Evolutionary conservation across 2,329 filamentous ascomycete genomes (phyloP), one percentile per base, ranked within the genome.

Genomic region (Neopestalotiopsis rosae): DNA sequence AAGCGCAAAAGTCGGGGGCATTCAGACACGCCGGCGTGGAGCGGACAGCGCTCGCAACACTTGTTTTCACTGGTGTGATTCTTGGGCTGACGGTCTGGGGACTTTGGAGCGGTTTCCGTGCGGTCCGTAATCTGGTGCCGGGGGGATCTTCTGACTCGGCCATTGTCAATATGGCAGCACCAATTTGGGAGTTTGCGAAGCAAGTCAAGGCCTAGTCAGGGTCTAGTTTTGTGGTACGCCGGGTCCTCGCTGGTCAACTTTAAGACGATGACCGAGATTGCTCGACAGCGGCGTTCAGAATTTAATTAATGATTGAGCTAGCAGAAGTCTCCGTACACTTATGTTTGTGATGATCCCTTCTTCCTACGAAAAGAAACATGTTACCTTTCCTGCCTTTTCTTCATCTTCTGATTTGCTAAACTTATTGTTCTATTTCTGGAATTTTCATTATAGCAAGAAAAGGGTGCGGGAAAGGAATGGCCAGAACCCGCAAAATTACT

Each of bases 21-120:
- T 74, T 75, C 49, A 76, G 75, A 45, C 79, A 66, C 4, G 9
- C 78, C 5, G 78, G 78, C 17, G 76, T 86, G 14, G 76, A 77
- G 69, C 73, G 72, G 57, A 73, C 70, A 17, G 74, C 74, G 4
- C 66, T 78, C 14, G 1, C 74, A 3, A 73, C 73, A 9, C 69
- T 79, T 4, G 63, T 75, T 20, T 59, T 68, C 5, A 70, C 71
- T 20, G 70, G 70, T 3, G 52, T 58, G 7, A 20, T 76, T 10
- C 34, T 71, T 13, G 70, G 67, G 2, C 17, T 66, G 14, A 61
- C 45, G 30, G 14, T 38, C 0, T 59, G n/a, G 52, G 45, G 14
- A 9, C 0, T 42, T 1, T 59, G n/a, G 52, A 30, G 14, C 17
- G 59, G 59, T 3, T 62, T 62, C 17, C 59, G 13, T 1, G 45